Percentiles rank a stretch among this genome's conserved stretches.
These are phyloP conservation scores for Flammula alnicola DNA, from an alignment of 1,284 basidiomycete genomes.

Conservation along the genomic window DNA sequence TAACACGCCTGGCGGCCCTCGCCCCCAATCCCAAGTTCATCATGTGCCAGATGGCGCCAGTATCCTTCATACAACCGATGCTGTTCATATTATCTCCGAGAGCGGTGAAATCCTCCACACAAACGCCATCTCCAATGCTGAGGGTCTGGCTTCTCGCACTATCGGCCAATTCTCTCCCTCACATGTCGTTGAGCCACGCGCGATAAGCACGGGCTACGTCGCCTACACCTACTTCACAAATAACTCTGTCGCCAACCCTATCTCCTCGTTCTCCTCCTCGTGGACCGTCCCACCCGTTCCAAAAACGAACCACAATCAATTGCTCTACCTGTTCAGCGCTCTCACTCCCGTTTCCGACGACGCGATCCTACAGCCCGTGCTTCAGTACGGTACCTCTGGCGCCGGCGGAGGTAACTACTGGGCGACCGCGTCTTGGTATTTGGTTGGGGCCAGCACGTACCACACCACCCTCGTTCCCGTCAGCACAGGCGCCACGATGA, in stretches of 20 bases:
- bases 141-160: not conserved
- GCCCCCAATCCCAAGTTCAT: not conserved
- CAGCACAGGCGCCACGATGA: not conserved
- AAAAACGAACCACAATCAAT: not conserved
- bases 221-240: too few species aligned
- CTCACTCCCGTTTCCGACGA: too few species aligned
- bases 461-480: conserved; percentile 7
- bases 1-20: not conserved
- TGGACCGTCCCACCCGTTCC: conserved; percentile 1
- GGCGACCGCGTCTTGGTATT: conserved; percentile 11
- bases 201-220: not conserved
- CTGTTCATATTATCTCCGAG: not conserved
- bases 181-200: not conserved
- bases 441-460: not conserved
- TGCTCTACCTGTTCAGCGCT: conserved; percentile 1
- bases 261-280: not conserved
- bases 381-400: not conserved
- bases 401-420: conserved; percentile 1
- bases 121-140: not conserved
- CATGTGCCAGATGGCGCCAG: not conserved
- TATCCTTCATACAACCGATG: too few species aligned
- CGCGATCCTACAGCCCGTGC: conserved; percentile 3
- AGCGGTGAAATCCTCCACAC: not conserved
- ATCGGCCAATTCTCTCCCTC: not conserved
- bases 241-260: not conserved